Percentiles rank a stretch among this genome's conserved stretches.
Evolutionary conservation across 495 filamentous ascomycete species (phyloP).

Genomic region (Aspergillus cristatus): DNA sequence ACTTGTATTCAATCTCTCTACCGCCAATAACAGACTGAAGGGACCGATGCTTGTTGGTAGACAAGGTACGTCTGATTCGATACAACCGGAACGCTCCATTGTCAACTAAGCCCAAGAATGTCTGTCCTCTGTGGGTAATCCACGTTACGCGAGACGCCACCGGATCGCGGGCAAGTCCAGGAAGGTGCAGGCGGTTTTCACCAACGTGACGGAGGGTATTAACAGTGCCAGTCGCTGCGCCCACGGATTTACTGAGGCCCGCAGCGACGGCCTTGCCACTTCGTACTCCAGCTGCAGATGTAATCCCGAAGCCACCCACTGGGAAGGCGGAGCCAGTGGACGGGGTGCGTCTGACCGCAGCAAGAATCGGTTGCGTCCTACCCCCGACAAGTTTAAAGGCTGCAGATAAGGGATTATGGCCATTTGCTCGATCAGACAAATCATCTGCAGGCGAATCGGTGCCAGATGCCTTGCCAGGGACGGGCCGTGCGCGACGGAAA

Average conservation of each 20-base stretch:
- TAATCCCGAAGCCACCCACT: conserved; percentile 40
- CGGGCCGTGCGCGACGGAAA: conserved; percentile 50
- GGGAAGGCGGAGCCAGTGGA: conserved; percentile 42
- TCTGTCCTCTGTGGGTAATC: conserved; percentile 26
- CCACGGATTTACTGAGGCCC: conserved; percentile 74
- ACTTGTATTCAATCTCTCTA: conserved; percentile 55
- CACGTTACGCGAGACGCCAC: conserved; percentile 32
- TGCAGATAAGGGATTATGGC: conserved; percentile 54
- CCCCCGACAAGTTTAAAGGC: conserved; percentile 48
- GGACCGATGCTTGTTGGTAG: conserved; percentile 35
- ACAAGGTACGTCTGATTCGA: conserved; percentile 43
- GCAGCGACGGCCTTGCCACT: conserved; percentile 74
- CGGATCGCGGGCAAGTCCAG: conserved; percentile 41
- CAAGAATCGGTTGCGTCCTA: conserved; percentile 50
- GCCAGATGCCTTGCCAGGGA: conserved; percentile 27
- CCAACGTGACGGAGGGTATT: conserved; percentile 72
- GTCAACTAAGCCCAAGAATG: conserved; percentile 31
- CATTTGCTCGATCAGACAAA: conserved; percentile 39
- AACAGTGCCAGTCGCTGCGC: conserved; percentile 69
- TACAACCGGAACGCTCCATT: conserved; percentile 52
- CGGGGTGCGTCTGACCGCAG: conserved; percentile 42
- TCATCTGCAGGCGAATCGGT: conserved; percentile 27
- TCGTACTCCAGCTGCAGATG: conserved; percentile 58
- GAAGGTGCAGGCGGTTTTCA: conserved; percentile 73
- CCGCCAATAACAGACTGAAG: conserved; percentile 43